Evolutionary conservation across 2,329 filamentous ascomycete genomes (phyloP).

Genomic region (Pseudopyrenochaeta lycopersici): DNA sequence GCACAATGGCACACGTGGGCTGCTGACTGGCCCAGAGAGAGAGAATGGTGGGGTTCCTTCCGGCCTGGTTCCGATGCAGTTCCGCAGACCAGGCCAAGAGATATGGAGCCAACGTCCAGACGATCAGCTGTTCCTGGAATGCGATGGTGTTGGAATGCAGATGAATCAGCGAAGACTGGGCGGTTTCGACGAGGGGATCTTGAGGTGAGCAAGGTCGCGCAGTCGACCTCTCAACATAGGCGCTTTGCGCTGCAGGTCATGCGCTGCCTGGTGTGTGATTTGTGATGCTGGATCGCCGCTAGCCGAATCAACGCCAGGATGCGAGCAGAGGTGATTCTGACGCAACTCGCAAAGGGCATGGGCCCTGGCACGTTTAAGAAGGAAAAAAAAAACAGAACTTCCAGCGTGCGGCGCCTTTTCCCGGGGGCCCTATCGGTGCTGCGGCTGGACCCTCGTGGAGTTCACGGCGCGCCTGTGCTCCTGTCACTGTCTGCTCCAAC

Average conservation of each 20-base stretch:
- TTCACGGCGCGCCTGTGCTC: background rate
- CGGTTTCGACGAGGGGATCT: background rate
- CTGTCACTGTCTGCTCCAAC: conserved; percentile 12
- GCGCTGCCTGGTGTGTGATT: conserved; percentile 7
- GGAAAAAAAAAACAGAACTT: too few relatives aligned
- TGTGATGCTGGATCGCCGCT: conserved; percentile 10
- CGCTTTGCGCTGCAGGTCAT: conserved; percentile 12
- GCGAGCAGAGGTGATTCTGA: too few relatives aligned
- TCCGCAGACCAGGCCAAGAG: conserved; percentile 11
- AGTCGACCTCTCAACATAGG: conserved; percentile 5
- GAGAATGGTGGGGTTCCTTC: conserved; percentile 16
- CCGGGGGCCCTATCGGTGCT: conserved; percentile 3
- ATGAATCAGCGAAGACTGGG: background rate
- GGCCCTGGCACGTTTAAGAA: too few relatives aligned
- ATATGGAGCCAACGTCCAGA: background rate
- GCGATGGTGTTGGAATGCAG: background rate
- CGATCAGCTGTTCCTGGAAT: conserved; percentile 1
- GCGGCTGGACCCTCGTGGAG: conserved; percentile 10
- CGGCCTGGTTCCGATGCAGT: conserved; percentile 11
- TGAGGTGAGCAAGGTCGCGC: background rate
- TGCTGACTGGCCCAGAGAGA: conserved; percentile 11
- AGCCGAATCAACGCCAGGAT: background rate
- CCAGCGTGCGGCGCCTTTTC: conserved; percentile 2
- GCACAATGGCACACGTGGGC: conserved; percentile 40
- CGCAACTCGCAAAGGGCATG: too few relatives aligned